Evolutionary conservation across 164 flowering plant genomes (phyloP).

Genomic region (Dillenia suffruticosa): DNA sequence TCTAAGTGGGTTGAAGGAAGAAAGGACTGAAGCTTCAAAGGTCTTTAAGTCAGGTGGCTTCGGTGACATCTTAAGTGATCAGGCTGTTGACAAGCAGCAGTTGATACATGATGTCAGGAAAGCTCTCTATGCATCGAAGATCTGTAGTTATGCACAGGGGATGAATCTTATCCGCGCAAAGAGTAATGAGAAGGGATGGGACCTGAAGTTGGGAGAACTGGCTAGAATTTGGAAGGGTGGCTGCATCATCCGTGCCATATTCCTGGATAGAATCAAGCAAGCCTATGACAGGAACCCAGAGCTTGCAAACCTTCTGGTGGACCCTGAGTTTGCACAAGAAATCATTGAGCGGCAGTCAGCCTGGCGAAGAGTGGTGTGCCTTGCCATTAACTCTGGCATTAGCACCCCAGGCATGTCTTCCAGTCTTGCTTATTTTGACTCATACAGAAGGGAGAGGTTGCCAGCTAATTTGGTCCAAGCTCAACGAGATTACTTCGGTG

Average conservation of each 20-base stretch:
- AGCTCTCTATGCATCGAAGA: constrained; percentile 74
- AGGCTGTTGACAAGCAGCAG: constrained; percentile 47
- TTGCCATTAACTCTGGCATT: constrained; percentile 61
- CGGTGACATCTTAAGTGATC: constrained; percentile 38
- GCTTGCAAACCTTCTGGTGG: constrained; percentile 65
- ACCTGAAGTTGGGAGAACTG: constrained; percentile 60
- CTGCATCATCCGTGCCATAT: constrained; percentile 68
- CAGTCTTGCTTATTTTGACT: constrained; percentile 72
- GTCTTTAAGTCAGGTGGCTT: constrained; percentile 51
- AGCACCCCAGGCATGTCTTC: constrained; percentile 76
- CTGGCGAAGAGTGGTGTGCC: constrained; percentile 68
- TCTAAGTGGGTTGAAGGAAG: constrained; percentile 71
- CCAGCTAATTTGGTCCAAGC: constrained; percentile 81
- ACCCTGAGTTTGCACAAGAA: constrained; percentile 72
- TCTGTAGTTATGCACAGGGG: constrained; percentile 79
- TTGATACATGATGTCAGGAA: constrained; percentile 68
- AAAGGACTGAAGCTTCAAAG: constrained; percentile 57
- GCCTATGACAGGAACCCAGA: constrained; percentile 69
- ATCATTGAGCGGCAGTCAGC: constrained; percentile 61
- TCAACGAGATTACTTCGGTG: constrained; percentile 73
- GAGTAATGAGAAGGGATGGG: constrained; percentile 72
- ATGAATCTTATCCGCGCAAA: constrained; percentile 79
- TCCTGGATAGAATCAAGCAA: constrained; percentile 67
- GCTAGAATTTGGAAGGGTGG: constrained; percentile 89
- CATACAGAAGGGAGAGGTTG: constrained; percentile 59